phyloP scores from a whole-genome alignment of 441 rosid genomes.

The Euphorbia celastroides region DNA sequence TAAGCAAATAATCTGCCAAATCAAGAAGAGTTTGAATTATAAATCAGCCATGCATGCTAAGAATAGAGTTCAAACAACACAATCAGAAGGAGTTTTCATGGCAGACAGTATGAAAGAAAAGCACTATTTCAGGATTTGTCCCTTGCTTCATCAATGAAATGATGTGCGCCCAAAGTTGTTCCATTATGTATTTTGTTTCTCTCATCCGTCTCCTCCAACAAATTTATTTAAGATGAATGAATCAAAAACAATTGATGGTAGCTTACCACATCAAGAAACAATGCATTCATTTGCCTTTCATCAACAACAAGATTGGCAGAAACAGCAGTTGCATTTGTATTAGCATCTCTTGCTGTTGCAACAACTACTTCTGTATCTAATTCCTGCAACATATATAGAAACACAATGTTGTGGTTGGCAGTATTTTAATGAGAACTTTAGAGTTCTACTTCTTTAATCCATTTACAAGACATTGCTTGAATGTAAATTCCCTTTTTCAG shows the following conservation, averaged over 20 bases:
- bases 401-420: too few species aligned
- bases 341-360: slow-evolving; percentile 75
- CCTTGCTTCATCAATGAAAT: background rate
- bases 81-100: background rate
- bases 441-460: too few species aligned
- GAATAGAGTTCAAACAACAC: background rate
- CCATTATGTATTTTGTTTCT: background rate
- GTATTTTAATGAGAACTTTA: too few species aligned
- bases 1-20: too few species aligned
- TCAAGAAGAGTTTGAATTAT: background rate
- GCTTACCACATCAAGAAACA: slow-evolving; percentile 90
- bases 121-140: too few species aligned
- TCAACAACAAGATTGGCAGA: slow-evolving; percentile 84
- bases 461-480: too few species aligned
- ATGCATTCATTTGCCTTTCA: slow-evolving; percentile 97
- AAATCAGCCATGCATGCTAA: background rate
- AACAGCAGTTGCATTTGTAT: slow-evolving; percentile 65
- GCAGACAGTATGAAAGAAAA: background rate
- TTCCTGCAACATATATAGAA: slow-evolving; percentile 43
- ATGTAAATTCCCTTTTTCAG: too few species aligned
- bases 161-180: background rate
- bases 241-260: slow-evolving; percentile 8
- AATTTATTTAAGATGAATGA: background rate
- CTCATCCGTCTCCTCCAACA: too few species aligned
- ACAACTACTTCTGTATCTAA: slow-evolving; percentile 81